Evolutionary conservation across 2,329 filamentous ascomycete species (phyloP), one percentile per base, ranked within the genome.

Genomic region (Venturia pyrina): DNA sequence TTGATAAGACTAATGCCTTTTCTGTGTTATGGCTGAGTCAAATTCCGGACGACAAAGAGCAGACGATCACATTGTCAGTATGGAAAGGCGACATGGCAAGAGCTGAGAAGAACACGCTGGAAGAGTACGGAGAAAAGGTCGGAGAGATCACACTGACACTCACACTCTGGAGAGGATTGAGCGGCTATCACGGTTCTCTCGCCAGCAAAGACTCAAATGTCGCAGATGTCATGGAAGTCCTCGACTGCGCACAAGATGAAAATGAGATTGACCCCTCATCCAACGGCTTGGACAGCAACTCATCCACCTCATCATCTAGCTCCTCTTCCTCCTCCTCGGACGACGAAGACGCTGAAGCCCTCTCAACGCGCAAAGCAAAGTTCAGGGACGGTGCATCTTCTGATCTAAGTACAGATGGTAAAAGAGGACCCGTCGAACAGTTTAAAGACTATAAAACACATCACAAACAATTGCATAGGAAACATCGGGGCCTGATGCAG

Each of bases 401-500:
- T 3, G 72, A 70, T 50, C 66, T 75, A 15, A 72, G 70, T 21
- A 69, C 71, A 28, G 70, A 75, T 48, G 74, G 76, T 0, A 80
- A 76, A 68, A 77, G 80, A 68, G 85, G 80, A 48, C 72, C 78
- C 46, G 75, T 79, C 11, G 81, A 82, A 56, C 79, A 83, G 72
- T 67, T 86, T 59, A 82, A 80, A 66, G 86, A 89, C 67, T 89
- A 87, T 72, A 85, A 82, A 72, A 78, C 80, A 66, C 79, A 86
- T 69, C 78, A 81, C 68, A 84, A 82, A 74, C 80, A 83, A 67
- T 75, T 89, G 68, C 87, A 90, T 73, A 78, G 87, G 62, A 82
- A 84, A 72, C 86, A 91, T 71, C 77, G 86, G 28, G 89, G 89
- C 0, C 72, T 89, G 50, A 91, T 91, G 89, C 89, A 91, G 76